Evolutionary conservation across 75 land plant genomes (phyloP).

Genomic region (Sequoia sempervirens): DNA sequence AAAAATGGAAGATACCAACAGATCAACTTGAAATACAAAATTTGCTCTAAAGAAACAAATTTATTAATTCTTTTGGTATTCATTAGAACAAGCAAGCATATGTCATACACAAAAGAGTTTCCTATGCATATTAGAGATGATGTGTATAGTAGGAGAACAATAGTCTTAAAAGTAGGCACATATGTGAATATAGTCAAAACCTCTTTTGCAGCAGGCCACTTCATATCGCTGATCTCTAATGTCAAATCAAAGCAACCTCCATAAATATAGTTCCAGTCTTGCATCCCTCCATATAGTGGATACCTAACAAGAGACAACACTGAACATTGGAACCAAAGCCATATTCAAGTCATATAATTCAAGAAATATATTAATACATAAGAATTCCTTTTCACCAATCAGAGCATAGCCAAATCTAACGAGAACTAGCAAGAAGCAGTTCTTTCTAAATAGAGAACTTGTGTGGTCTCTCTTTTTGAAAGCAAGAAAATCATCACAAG

Average conservation of each 20-base stretch:
- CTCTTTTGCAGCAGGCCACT: constrained; percentile 85
- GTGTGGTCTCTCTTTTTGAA: not conserved
- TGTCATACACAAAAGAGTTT: not conserved
- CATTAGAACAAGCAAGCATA: not conserved
- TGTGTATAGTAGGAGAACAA: not conserved
- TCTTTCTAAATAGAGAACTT: not conserved
- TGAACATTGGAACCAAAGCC: not conserved
- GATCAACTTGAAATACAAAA: not conserved
- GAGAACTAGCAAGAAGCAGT: not conserved
- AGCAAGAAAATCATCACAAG: not conserved
- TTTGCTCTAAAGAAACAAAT: not conserved
- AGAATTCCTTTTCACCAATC: not conserved
- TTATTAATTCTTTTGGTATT: not conserved
- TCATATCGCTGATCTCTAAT: constrained; percentile 78
- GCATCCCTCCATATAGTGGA: constrained; percentile 98
- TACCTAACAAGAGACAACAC: constrained; percentile 49
- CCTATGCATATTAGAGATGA: not conserved
- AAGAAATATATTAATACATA: not conserved
- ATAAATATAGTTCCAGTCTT: constrained; percentile 97
- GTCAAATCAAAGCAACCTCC: constrained; percentile 89
- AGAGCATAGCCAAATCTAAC: not conserved
- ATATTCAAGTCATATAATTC: not conserved
- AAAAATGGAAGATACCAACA: not conserved
- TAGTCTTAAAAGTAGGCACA: not conserved
- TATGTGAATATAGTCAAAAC: constrained; percentile 24